Percentiles rank a stretch among this genome's conserved stretches.
phyloP scores from a whole-genome alignment of 140 eudicot species.

The Erigeron philadelphicus region DNA sequence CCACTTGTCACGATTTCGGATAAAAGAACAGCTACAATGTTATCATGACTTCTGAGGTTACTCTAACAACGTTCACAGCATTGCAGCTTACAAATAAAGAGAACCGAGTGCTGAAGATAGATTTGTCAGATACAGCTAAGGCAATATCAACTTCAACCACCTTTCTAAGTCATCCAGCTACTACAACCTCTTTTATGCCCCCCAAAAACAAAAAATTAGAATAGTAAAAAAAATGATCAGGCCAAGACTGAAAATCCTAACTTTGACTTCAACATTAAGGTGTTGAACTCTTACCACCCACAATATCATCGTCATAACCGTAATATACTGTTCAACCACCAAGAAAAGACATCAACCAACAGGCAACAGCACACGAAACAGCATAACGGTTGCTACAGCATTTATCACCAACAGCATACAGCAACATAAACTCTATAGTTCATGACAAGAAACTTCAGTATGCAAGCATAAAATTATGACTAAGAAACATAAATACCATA shows the following conservation, averaged over 20 bases:
- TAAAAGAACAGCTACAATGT: not conserved
- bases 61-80: constrained; percentile 25
- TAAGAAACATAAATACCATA: not conserved
- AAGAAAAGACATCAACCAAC: constrained; percentile 46
- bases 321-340: constrained; percentile 34
- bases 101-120: constrained; percentile 19
- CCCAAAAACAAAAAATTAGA: constrained; percentile 23
- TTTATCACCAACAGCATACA: constrained; percentile 54
- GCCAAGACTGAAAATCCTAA: constrained; percentile 31
- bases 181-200: constrained; percentile 29
- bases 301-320: constrained; percentile 29
- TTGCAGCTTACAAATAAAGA: constrained; percentile 23
- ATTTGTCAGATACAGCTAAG: constrained; percentile 37
- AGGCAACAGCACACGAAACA: constrained; percentile 56
- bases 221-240: constrained; percentile 13
- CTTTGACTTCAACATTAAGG: constrained; percentile 29
- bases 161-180: constrained; percentile 45
- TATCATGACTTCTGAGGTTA: constrained; percentile 6
- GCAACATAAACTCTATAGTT: constrained; percentile 50
- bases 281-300: constrained; percentile 47
- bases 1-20: constrained; percentile 7
- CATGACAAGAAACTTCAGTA: constrained; percentile 29
- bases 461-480: constrained; percentile 20
- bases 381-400: constrained; percentile 67
- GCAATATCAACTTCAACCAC: constrained; percentile 36